These are phyloP conservation scores for Polytrichum formosum DNA, from an alignment of 225 moss, liverwort and hornwort genomes.

Conservation along the genomic window DNA sequence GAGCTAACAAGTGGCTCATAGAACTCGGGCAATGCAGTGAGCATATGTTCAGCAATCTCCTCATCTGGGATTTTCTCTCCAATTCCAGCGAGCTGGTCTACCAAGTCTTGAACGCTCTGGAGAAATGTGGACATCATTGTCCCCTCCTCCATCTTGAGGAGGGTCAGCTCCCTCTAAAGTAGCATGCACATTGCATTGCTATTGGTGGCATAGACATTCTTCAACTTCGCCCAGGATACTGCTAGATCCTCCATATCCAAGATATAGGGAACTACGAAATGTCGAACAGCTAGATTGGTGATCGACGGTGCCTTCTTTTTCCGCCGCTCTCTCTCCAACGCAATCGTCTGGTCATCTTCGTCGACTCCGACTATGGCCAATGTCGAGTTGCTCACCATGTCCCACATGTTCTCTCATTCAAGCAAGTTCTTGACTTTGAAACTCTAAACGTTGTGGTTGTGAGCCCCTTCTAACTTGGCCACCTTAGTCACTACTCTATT, in stretches of 20 bases:
- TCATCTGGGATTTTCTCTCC: background rate
- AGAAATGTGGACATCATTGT: background rate
- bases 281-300: background rate
- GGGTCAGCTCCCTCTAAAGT: background rate
- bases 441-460: background rate
- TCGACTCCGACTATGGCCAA: background rate
- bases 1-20: background rate
- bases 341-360: background rate
- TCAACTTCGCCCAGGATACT: background rate
- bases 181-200: background rate
- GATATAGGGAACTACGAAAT: background rate
- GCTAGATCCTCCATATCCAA: background rate
- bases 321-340: too few relatives aligned
- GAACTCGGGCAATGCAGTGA: background rate
- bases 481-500: background rate
- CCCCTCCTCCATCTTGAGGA: background rate
- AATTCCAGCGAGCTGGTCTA: background rate
- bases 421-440: background rate
- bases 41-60: background rate
- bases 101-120: background rate
- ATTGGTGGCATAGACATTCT: background rate
- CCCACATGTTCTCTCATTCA: background rate
- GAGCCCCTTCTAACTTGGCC: background rate
- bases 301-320: background rate
- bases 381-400: background rate